Percentiles rank a stretch among this genome's conserved stretches.
These are phyloP conservation scores for Erucastrum elatum DNA, from an alignment of 345 rosid genomes.

Conservation along the genomic window DNA sequence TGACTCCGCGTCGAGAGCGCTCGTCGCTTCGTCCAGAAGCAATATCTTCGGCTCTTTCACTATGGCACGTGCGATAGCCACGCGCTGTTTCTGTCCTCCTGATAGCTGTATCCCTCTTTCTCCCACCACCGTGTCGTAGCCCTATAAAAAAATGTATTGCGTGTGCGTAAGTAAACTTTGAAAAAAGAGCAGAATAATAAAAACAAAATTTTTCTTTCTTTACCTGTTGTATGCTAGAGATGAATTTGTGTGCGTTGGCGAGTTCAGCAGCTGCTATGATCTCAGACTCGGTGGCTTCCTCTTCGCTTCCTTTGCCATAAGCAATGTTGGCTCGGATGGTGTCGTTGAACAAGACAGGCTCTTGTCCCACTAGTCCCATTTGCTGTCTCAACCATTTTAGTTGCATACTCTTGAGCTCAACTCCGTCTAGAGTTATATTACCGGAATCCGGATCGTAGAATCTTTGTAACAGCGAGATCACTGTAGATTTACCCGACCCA, in stretches of 20 bases:
- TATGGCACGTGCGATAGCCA: conserved; percentile 77
- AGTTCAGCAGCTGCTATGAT: conserved; percentile 61
- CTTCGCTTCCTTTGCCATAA: conserved; percentile 63
- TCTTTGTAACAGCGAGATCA: conserved; percentile 63
- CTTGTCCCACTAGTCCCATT: conserved; percentile 78
- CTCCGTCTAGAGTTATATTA: conserved; percentile 59
- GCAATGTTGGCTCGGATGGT: conserved; percentile 69
- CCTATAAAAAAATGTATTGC: conserved; percentile 38
- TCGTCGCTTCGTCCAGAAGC: conserved; percentile 84
- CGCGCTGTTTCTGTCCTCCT: conserved; percentile 78
- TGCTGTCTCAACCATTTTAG: conserved; percentile 71
- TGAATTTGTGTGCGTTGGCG: conserved; percentile 73
- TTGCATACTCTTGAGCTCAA: conserved; percentile 54
- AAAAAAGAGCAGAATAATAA: not conserved
- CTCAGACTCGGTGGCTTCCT: conserved; percentile 53
- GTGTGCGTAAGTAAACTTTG: not conserved
- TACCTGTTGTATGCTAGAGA: conserved; percentile 56
- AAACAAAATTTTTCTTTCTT: not conserved
- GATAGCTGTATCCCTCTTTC: conserved; percentile 73
- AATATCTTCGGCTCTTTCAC: conserved; percentile 65
- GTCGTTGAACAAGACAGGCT: conserved; percentile 62
- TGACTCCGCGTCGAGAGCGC: conserved; percentile 78
- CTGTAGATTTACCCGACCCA: conserved; percentile 76
- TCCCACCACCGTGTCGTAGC: conserved; percentile 69
- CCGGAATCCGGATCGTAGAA: conserved; percentile 71